Conservation (phyloP, 768 basidiomycete species). For the Dacryopinax spathularia region DNA sequence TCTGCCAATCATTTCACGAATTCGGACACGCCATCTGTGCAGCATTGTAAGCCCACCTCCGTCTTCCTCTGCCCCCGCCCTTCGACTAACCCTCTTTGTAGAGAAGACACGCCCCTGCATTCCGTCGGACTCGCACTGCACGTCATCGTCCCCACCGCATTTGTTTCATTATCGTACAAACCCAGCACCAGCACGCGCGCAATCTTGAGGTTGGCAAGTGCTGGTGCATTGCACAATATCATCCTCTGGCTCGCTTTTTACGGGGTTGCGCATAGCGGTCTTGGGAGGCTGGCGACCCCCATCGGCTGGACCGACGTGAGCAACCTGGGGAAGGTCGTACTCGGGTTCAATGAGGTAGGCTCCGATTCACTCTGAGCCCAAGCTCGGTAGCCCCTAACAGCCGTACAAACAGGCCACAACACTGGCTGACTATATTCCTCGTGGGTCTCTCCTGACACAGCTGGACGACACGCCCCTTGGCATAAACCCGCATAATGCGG, state of each 20-base stretch:
- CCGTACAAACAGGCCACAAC: background rate
- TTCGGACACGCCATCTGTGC: conserved; percentile 3
- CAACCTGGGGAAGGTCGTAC: background rate
- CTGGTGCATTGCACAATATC: background rate
- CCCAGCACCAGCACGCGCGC: background rate
- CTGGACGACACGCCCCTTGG: background rate
- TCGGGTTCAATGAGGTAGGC: background rate
- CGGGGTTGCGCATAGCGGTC: background rate
- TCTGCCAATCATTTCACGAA: conserved; percentile 1
- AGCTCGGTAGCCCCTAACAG: background rate
- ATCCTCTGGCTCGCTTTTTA: background rate
- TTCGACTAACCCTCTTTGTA: background rate
- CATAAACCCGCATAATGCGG: background rate
- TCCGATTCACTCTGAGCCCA: background rate
- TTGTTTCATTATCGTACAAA: background rate
- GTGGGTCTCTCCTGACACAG: background rate
- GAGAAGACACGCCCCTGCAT: background rate
- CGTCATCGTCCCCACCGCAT: background rate
- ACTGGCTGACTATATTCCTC: background rate
- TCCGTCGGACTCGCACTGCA: background rate
- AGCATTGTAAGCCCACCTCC: background rate
- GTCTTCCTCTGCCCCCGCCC: background rate
- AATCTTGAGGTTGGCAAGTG: background rate
- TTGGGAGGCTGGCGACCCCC: background rate
- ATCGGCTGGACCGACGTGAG: conserved; percentile 1